Evolutionary conservation across 805 yeast species (phyloP), one percentile per base, ranked within the genome.

Genomic region (Clavispora santaluciae): DNA sequence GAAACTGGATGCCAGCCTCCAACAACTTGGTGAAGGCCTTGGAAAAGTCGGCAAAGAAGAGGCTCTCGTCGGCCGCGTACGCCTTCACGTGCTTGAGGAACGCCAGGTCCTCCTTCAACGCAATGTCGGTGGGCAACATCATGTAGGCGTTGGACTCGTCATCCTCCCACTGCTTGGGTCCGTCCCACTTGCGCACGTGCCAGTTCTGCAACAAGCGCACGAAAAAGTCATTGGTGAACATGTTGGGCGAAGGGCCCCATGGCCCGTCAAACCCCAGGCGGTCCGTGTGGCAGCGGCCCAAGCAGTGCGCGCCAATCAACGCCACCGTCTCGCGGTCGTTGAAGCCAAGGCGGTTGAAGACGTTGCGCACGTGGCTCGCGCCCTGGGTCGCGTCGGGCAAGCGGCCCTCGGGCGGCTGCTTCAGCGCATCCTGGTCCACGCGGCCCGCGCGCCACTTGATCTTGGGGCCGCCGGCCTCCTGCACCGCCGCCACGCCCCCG

Each of bases 401-500:
- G 51, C 74, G 62, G n/a, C 76, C 75, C 47, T 66, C 66, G 11
- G 70, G 70, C 7, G 80, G 78, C 16, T 29, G 47, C 42, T 26
- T 46, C 41, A 35, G 16, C 22, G 50, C 58, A 3, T 44, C 45
- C 36, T 57, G 51, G 47, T 75, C 76, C 31, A 51, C 49, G 43
- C 81, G 60, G 29, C 81, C 81, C 15, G 75, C 63, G 61, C 71
- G 76, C 88, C 73, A 78, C 53, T 53, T 69, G 60, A 66, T 78
- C 61, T 63, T 63, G 35, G 88, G 88, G 11, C 88, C 88, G 31
- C 74, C 78, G 69, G 79, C 60, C 45, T 71, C 80, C 61, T 81
- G 84, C 38, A 82, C 60, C 15, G 82, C 83, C 22, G 66, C 72
- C 36, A 75, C 83, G 25, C 87, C 88, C n/a, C 78, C 85, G 24